These are phyloP conservation scores for Catenaria anguillulae DNA, from an alignment of 371 early-diverging fungal species.

Conservation along the genomic window DNA sequence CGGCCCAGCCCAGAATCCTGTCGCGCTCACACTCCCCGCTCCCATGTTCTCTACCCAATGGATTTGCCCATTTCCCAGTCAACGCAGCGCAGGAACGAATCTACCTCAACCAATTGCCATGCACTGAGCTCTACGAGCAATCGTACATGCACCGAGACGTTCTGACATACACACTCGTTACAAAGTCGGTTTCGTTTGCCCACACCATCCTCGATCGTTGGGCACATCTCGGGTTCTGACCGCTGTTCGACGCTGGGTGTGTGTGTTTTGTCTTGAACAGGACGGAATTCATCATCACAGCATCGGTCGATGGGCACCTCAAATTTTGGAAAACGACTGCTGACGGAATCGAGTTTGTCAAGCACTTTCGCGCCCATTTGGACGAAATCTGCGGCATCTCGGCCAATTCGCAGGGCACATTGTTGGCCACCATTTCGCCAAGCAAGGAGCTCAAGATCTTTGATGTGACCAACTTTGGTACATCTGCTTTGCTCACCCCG, in stretches of 20 bases:
- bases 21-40: neutral
- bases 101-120: conserved; percentile 59
- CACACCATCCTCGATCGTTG: too few species aligned
- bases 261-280: conserved; percentile 14
- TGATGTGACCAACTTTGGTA: conserved; percentile 88
- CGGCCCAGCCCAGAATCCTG: too few species aligned
- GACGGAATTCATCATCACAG: conserved; percentile 82
- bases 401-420: conserved; percentile 56
- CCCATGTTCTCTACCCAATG: conserved; percentile 10
- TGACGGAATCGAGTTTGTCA: conserved; percentile 88
- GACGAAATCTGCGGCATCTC: conserved; percentile 38
- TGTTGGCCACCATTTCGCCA: conserved; percentile 65
- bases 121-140: conserved; percentile 74
- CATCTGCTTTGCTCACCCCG: too few species aligned
- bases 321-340: conserved; percentile 97
- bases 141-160: conserved; percentile 91
- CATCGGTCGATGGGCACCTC: conserved; percentile 86
- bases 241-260: neutral
- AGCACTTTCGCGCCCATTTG: conserved; percentile 82
- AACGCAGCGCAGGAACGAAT: conserved; percentile 48
- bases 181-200: conserved; percentile 35
- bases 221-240: too few species aligned
- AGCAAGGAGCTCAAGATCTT: conserved; percentile 82
- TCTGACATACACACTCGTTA: conserved; percentile 56
- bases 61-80: neutral